Percentiles rank a stretch among this genome's conserved stretches.
Evolutionary conservation across 2,329 filamentous ascomycete genomes (phyloP).

Genomic region (Diaporthe australafricana): DNA sequence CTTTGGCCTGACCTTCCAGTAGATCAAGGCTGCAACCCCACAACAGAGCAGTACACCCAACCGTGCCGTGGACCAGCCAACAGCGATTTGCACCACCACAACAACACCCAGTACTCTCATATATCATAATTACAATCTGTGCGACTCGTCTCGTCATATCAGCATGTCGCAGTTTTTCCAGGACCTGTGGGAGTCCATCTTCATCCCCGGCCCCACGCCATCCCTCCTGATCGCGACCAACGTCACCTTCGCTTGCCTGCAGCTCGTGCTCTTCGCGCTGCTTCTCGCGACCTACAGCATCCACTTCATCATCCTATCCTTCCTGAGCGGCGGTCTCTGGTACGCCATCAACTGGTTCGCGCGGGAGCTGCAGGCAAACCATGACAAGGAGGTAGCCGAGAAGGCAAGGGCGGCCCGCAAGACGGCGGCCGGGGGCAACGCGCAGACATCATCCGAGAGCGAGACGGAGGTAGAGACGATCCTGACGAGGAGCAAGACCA

Average conservation of each 20-base stretch:
- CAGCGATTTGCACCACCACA: not conserved
- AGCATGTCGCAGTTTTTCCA: constrained; percentile 73
- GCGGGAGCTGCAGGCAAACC: constrained; percentile 65
- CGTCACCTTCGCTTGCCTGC: constrained; percentile 85
- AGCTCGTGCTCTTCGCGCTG: constrained; percentile 80
- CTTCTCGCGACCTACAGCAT: constrained; percentile 86
- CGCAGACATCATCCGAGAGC: constrained; percentile 57
- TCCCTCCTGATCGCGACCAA: constrained; percentile 92
- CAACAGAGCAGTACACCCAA: not conserved
- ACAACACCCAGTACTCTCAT: not conserved
- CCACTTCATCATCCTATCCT: constrained; percentile 86
- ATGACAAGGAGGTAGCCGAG: constrained; percentile 56
- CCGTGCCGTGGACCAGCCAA: not conserved
- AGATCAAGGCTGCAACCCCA: not conserved
- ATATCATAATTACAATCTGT: not conserved
- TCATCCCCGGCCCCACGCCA: constrained; percentile 90
- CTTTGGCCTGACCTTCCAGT: not conserved
- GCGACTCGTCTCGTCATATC: not conserved
- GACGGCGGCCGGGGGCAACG: constrained; percentile 50
- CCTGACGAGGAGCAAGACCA: constrained; percentile 32
- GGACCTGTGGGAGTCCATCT: constrained; percentile 91
- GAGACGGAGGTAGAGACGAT: constrained; percentile 64
- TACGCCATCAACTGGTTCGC: constrained; percentile 98
- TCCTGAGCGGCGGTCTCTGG: constrained; percentile 87
- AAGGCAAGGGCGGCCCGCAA: constrained; percentile 50